Base-by-base conservation (phyloP, 345 rosid species). In the Aethionema arabicum region DNA sequence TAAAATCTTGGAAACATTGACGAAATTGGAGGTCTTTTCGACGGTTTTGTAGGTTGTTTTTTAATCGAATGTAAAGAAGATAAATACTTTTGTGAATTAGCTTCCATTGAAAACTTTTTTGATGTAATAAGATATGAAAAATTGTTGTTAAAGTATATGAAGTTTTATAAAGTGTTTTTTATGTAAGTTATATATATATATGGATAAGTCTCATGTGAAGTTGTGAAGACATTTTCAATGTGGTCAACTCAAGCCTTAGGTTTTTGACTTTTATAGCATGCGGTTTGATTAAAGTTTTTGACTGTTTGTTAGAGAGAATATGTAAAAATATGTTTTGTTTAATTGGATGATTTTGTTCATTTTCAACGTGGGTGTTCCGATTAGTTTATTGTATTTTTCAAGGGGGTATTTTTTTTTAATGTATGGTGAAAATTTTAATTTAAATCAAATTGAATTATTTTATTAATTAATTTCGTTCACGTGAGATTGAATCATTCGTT, bases 1-100 rank as follows among this genome's bases (percentile, higher is more conserved):
- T 91, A 91, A n/a, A 91, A 83, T 48, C 72, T 80, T 0, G 95
- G 83, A 8, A 81, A 80, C 52, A 68, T 79, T 8, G 92, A 86
- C 27, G 89, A 83, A 6, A 72, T 76, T 4, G 81, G 80, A 65
- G 83, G 87, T 69, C 82, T 83, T 77, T 78, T 88, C 77, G 80
- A 57, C 4, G 87, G 80, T 67, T 91, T 91, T 16, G 76, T 4
- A 7, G 79, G 68, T 5, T 78, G 59, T 59, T 83, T 88, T 4
- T 79, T 73, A 32, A 82, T 80, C 0, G 89, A 68, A 72, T 83
- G 89, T 16, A 91, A 87, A 0, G 80, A 72, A 8, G 69, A 59
- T 37, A 67, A 58, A 68, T 63, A 79, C 4, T 78, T 32, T 43
- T 56, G 49, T 31, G 73, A 68, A 29, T 48, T 52, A 14, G 61